phyloP scores from a whole-genome alignment of 441 rosid genomes.

The Populus hybrid region DNA sequence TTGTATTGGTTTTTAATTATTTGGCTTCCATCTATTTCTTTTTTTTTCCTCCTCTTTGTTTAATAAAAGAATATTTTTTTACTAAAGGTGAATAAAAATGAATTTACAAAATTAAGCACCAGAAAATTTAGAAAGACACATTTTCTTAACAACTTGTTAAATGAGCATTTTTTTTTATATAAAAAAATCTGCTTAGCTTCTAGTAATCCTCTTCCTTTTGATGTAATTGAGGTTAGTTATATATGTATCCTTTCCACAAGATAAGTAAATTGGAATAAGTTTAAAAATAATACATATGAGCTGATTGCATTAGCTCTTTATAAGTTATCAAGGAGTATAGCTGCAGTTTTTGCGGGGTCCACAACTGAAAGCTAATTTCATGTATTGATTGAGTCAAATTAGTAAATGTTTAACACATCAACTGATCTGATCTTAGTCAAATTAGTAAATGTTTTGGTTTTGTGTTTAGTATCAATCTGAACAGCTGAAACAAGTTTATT shows the following conservation, averaged over 20 bases:
- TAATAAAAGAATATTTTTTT: too few species aligned
- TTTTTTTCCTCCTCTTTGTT: neutral
- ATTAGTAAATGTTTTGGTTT: neutral
- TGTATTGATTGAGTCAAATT: neutral
- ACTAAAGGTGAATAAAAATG: neutral
- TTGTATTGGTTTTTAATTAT: neutral
- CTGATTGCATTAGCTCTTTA: neutral
- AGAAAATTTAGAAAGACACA: neutral
- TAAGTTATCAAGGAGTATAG: neutral
- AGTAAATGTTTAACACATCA: neutral
- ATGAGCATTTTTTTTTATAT: neutral
- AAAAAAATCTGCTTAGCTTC: neutral
- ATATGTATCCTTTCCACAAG: neutral
- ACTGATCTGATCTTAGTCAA: neutral
- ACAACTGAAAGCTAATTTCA: neutral
- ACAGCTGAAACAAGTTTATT: neutral
- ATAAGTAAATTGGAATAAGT: neutral
- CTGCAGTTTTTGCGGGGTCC: neutral
- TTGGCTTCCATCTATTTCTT: neutral
- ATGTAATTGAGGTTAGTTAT: neutral
- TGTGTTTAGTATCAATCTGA: neutral
- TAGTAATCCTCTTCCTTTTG: neutral
- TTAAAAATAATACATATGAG: neutral
- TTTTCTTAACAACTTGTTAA: neutral
- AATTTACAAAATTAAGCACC: neutral